Conservation (phyloP, 2,329 filamentous ascomycete species). For the Monilinia laxa region DNA sequence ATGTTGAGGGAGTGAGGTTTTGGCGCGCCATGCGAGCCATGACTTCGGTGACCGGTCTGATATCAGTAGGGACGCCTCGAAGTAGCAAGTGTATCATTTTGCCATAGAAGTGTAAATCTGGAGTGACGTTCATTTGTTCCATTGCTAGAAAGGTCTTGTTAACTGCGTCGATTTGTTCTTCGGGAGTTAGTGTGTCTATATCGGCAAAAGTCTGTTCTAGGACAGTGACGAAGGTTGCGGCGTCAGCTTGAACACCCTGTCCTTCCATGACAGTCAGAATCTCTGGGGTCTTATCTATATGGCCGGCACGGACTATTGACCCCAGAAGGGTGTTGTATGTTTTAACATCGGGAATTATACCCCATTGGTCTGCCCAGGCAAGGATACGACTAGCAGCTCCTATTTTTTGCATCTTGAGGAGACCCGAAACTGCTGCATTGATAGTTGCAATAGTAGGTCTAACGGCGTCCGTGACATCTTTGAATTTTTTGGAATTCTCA, state of each 20-base stretch:
- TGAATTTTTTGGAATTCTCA: slow-evolving; percentile 35
- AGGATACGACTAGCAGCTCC: slow-evolving; percentile 55
- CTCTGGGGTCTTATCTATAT: slow-evolving; percentile 48
- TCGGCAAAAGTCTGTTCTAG: slow-evolving; percentile 57
- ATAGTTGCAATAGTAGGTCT: slow-evolving; percentile 63
- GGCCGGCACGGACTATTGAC: slow-evolving; percentile 53
- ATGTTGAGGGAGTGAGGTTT: slow-evolving; percentile 54
- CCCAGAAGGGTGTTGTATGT: slow-evolving; percentile 70
- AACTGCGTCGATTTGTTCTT: slow-evolving; percentile 54
- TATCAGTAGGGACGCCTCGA: slow-evolving; percentile 41
- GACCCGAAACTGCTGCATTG: slow-evolving; percentile 67
- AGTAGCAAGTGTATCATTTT: slow-evolving; percentile 67
- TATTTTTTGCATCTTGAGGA: slow-evolving; percentile 53
- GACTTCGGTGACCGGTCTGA: slow-evolving; percentile 56
- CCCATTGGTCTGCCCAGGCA: slow-evolving; percentile 45
- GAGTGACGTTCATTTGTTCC: slow-evolving; percentile 53
- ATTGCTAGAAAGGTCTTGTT: slow-evolving; percentile 58
- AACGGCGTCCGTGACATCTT: slow-evolving; percentile 44
- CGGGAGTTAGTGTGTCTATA: slow-evolving; percentile 44
- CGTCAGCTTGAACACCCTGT: slow-evolving; percentile 57
- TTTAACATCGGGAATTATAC: slow-evolving; percentile 47
- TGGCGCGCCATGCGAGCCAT: slow-evolving; percentile 59
- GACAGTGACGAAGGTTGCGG: slow-evolving; percentile 72
- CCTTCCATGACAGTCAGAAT: slow-evolving; percentile 60
- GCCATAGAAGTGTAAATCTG: slow-evolving; percentile 64